Conservation (phyloP, 495 filamentous ascomycete genomes). For the Darksidea phi region DNA sequence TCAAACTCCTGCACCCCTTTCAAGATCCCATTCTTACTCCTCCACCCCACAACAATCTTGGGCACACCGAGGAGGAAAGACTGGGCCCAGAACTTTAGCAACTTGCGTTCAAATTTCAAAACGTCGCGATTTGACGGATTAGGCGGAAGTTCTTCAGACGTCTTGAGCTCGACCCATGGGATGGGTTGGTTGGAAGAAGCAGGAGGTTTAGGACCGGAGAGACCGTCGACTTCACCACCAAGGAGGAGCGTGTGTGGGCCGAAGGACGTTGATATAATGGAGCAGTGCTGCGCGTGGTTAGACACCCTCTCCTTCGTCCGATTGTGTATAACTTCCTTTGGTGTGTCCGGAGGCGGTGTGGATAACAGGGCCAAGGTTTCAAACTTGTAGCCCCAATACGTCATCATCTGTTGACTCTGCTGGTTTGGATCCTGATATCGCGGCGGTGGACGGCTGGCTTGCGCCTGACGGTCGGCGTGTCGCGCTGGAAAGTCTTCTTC, state of each 20-base stretch:
- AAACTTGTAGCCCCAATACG: constrained; percentile 90
- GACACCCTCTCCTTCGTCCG: constrained; percentile 69
- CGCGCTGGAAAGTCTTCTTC: constrained; percentile 83
- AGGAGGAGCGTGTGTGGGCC: constrained; percentile 69
- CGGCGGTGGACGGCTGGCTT: neutral
- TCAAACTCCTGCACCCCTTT: constrained; percentile 70
- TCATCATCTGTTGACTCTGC: constrained; percentile 63
- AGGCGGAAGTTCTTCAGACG: constrained; percentile 64
- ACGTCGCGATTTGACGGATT: constrained; percentile 54
- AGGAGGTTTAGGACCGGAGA: constrained; percentile 48
- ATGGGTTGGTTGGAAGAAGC: constrained; percentile 49
- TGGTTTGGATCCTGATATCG: constrained; percentile 3
- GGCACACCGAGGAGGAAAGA: constrained; percentile 92
- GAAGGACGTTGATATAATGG: constrained; percentile 82
- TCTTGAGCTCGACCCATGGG: constrained; percentile 96
- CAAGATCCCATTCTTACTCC: constrained; percentile 70
- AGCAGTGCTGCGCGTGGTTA: constrained; percentile 92
- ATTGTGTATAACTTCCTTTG: constrained; percentile 72
- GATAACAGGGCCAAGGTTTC: constrained; percentile 79
- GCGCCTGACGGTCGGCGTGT: constrained; percentile 43
- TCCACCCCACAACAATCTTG: constrained; percentile 87
- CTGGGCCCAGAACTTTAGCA: constrained; percentile 94
- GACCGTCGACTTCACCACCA: constrained; percentile 93
- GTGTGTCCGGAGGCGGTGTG: constrained; percentile 65
- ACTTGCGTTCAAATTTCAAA: constrained; percentile 78